A percentile compares a stretch with the other conserved stretches of the same genome.
Evolutionary conservation across 164 flowering plant genomes (phyloP).

Genomic region (Piper longum): DNA sequence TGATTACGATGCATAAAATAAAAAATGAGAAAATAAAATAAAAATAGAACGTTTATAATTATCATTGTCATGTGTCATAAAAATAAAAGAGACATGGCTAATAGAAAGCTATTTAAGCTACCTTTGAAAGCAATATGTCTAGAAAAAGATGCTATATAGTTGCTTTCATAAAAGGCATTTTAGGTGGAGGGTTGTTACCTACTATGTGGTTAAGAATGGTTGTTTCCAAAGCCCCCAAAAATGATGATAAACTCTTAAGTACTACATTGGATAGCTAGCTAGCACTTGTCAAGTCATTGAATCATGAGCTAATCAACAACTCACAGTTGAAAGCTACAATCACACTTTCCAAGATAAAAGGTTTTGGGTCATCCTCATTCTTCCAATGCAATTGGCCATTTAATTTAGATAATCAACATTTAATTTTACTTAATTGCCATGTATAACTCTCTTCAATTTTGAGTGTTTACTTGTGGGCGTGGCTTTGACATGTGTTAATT

Average conservation of each 20-base stretch:
- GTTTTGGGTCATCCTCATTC: not conserved
- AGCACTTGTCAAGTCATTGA: not conserved
- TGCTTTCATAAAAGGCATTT: not conserved
- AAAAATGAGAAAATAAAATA: too few species aligned
- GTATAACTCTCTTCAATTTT: too few species aligned
- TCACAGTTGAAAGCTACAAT: not conserved
- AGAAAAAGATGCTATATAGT: not conserved
- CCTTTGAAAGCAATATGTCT: not conserved
- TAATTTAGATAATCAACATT: too few species aligned
- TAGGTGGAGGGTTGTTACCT: not conserved
- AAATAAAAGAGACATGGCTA: not conserved
- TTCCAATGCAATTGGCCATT: too few species aligned
- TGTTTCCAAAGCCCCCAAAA: constrained; percentile 2
- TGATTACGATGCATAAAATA: too few species aligned
- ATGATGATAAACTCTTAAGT: constrained; percentile 1
- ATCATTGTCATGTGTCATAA: too few species aligned
- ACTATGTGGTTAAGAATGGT: not conserved
- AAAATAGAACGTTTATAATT: too few species aligned
- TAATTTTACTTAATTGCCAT: too few species aligned
- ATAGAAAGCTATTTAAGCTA: too few species aligned
- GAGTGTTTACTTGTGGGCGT: too few species aligned
- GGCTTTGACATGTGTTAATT: too few species aligned
- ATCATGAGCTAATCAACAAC: not conserved
- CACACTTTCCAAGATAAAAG: not conserved
- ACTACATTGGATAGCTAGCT: not conserved